Conservation (phyloP, 805 yeast species). For the Yamadazyma akitaensis region DNA sequence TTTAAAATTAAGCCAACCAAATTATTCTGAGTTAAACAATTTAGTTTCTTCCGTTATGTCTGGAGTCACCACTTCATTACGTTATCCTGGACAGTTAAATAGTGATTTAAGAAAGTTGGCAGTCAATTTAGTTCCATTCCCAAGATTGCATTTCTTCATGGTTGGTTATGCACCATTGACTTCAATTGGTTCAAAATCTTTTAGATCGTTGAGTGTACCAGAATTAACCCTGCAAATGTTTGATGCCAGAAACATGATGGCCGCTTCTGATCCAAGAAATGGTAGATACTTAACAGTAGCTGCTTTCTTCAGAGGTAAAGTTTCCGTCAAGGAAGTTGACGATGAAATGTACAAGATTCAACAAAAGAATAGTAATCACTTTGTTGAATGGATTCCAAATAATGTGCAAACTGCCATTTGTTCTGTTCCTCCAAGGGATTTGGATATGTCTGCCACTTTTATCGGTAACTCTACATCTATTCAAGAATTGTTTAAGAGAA, state of each 20-base stretch:
- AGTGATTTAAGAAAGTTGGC: conserved; percentile 91
- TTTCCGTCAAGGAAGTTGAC: conserved; percentile 88
- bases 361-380: conserved; percentile 74
- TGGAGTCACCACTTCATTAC: conserved; percentile 89
- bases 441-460: conserved; percentile 88
- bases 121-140: conserved; percentile 92
- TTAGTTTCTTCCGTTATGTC: conserved; percentile 91
- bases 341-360: conserved; percentile 88
- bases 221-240: conserved; percentile 93
- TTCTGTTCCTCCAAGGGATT: conserved; percentile 81
- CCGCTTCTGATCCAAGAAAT: conserved; percentile 85
- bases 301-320: conserved; percentile 92
- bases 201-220: conserved; percentile 81
- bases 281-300: conserved; percentile 93
- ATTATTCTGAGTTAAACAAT: conserved; percentile 73
- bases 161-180: conserved; percentile 93
- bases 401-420: conserved; percentile 93
- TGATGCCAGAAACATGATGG: conserved; percentile 93
- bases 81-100: conserved; percentile 94
- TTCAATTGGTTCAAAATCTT: conserved; percentile 73
- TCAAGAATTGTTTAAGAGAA: conserved; percentile 86
- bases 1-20: conserved; percentile 75
- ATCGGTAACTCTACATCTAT: conserved; percentile 92
- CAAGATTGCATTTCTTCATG: conserved; percentile 92
- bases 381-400: conserved; percentile 96